Evolutionary conservation across 164 flowering plant genomes (phyloP), one percentile per base, ranked within the genome.

Genomic region (Dillenia turbinata): DNA sequence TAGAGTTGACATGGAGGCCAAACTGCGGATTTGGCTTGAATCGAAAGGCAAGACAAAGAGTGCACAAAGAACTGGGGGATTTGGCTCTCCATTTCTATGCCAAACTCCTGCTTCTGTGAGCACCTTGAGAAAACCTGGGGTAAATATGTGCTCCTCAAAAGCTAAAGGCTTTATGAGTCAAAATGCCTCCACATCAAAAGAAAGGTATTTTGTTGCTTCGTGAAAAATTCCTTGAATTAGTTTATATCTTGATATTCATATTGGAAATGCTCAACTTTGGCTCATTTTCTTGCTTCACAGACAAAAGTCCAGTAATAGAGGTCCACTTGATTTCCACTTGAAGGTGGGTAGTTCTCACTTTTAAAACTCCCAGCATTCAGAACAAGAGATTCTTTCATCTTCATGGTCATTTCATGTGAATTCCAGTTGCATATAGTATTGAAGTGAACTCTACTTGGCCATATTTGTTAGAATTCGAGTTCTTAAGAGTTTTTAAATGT

Each of bases 41-140:
- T 88, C 97, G 8, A 95, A 85, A 76, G 97, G 96, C 46, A 95
- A 92, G 77, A 77, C 87, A 19, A 88, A 82, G 75, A 89, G 83
- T 68, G 15, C 71, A 52, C 82, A 78, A 8, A 79, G 79, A 69
- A 54, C 57, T 17, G 79, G 64, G 26, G 73, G 69, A 52, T 48
- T 66, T 51, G 65, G 66, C 52, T 81, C 96, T 63, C 94, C 94
- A 47, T 62, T 59, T 61, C 5, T 54, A 12, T 65, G 77, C 44
- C 85, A 74, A 73, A 80, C 84, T 49, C 89, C 90, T 17, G 49
- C 62, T 63, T 72, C 82, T 64, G 33, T 60, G 16, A 73, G 74
- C 40, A 66, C 82, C 46, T 6, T 70, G 11, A 84, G 77, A 77
- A 86, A 81, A 54, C 65, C 59, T 45, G 66, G n/a, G 47, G 43